phyloP scores from a whole-genome alignment of 805 yeast genomes.

The Tetrapisispora phaffii region DNA sequence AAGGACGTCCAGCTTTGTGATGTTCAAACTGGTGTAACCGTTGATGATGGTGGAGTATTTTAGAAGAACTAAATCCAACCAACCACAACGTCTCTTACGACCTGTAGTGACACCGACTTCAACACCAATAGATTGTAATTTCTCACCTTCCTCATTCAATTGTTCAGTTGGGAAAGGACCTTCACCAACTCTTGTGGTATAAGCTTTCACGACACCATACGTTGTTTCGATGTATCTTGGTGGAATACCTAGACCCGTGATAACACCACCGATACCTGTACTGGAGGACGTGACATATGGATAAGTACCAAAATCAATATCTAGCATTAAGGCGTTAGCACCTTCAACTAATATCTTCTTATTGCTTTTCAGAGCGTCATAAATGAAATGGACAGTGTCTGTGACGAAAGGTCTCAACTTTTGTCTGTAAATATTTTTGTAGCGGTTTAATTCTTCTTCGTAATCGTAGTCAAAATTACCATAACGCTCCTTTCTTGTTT shows the following conservation, averaged over 20 bases:
- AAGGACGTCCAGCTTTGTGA: slow-evolving; percentile 91
- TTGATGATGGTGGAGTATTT: slow-evolving; percentile 85
- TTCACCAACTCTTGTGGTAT: slow-evolving; percentile 97
- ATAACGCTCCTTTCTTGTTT: slow-evolving; percentile 78
- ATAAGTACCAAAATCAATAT: slow-evolving; percentile 94
- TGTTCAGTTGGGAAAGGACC: slow-evolving; percentile 99
- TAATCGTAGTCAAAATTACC: slow-evolving; percentile 86
- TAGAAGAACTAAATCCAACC: slow-evolving; percentile 94
- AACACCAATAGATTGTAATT: slow-evolving; percentile 83
- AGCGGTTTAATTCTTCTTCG: slow-evolving; percentile 69
- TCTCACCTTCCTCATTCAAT: slow-evolving; percentile 75
- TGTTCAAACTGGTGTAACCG: slow-evolving; percentile 89
- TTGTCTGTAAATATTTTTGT: slow-evolving; percentile 58
- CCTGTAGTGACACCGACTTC: slow-evolving; percentile 98
- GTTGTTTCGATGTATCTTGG: slow-evolving; percentile 72
- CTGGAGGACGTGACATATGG: slow-evolving; percentile 94
- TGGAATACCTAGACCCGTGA: slow-evolving; percentile 95
- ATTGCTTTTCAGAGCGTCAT: slow-evolving; percentile 60
- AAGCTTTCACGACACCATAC: slow-evolving; percentile 96
- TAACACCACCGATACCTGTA: slow-evolving; percentile 96
- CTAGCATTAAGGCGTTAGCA: slow-evolving; percentile 96
- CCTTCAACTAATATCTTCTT: slow-evolving; percentile 93
- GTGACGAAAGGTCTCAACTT: slow-evolving; percentile 81
- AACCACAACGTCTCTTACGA: slow-evolving; percentile 97
- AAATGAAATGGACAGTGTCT: slow-evolving; percentile 80